Evolutionary conservation across 345 rosid genomes (phyloP).

Genomic region (Chamaenerion angustifolium): DNA sequence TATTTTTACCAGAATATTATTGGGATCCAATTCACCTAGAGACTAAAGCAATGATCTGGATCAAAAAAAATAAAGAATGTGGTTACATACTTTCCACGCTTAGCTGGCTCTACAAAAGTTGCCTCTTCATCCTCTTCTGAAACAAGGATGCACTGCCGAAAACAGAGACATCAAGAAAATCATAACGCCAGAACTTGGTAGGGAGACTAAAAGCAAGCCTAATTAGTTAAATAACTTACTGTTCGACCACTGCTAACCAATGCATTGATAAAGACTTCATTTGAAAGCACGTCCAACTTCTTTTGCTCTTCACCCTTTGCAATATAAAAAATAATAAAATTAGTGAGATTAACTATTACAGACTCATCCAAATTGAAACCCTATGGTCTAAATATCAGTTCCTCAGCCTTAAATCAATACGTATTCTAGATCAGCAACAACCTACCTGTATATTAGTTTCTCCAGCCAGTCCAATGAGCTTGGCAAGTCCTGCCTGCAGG

Average conservation of each 20-base stretch:
- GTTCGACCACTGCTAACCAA: slow-evolving; percentile 94
- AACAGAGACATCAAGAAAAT: slow-evolving; percentile 1
- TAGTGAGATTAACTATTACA: too few relatives aligned
- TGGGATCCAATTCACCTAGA: too few relatives aligned
- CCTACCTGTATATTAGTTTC: slow-evolving; percentile 89
- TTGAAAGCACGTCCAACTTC: slow-evolving; percentile 92
- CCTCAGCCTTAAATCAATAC: neutral
- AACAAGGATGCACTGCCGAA: slow-evolving; percentile 72
- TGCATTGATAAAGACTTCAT: slow-evolving; percentile 87
- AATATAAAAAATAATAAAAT: too few relatives aligned
- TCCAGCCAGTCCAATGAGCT: slow-evolving; percentile 90
- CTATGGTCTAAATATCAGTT: too few relatives aligned
- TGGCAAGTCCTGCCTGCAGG: slow-evolving; percentile 90
- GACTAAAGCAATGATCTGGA: neutral
- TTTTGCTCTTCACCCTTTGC: slow-evolving; percentile 94
- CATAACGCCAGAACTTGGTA: too few relatives aligned
- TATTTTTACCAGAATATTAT: neutral
- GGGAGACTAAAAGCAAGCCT: too few relatives aligned
- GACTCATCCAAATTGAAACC: too few relatives aligned
- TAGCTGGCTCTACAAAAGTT: slow-evolving; percentile 58
- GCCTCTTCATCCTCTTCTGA: slow-evolving; percentile 98
- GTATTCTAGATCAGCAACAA: neutral
- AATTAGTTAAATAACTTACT: slow-evolving; percentile 24
- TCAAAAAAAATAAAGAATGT: neutral
- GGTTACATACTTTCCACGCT: slow-evolving; percentile 59